Percentiles rank a stretch among this genome's conserved stretches.
Evolutionary conservation across 805 yeast species (phyloP).

Genomic region (Monosporozyma servazzii): DNA sequence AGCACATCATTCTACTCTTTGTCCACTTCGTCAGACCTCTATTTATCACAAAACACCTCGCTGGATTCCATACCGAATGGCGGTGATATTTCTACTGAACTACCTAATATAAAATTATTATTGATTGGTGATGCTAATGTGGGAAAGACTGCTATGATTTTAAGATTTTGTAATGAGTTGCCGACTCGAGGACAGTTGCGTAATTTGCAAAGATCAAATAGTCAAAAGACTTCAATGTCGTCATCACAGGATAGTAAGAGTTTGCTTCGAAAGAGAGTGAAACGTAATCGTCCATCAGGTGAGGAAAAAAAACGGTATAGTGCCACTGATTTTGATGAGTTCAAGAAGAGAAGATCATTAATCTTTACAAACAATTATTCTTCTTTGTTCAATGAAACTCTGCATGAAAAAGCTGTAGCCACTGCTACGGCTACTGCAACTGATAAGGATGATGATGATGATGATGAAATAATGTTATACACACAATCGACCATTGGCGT

Average conservation of each 20-base stretch:
- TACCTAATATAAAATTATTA: slow-evolving; percentile 9
- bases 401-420: neutral
- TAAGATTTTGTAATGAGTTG: slow-evolving; percentile 34
- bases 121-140: slow-evolving; percentile 41
- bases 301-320: slow-evolving; percentile 25
- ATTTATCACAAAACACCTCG: slow-evolving; percentile 10
- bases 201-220: neutral
- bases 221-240: neutral
- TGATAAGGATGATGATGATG: slow-evolving; percentile 5
- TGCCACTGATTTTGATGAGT: slow-evolving; percentile 27
- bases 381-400: neutral
- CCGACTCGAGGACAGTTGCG: slow-evolving; percentile 18
- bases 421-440: too few relatives aligned
- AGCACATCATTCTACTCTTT: neutral
- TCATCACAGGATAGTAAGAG: neutral
- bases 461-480: slow-evolving; percentile 28
- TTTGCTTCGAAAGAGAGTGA: neutral
- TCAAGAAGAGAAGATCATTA: slow-evolving; percentile 9
- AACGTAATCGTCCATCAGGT: neutral
- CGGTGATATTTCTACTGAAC: neutral
- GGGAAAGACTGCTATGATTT: slow-evolving; percentile 39
- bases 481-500: slow-evolving; percentile 39
- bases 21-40: neutral
- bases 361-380: neutral
- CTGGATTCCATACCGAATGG: slow-evolving; percentile 1